These are phyloP conservation scores for Luzula sylvatica DNA, from an alignment of 176 grass and related monocot species.

Conservation along the genomic window DNA sequence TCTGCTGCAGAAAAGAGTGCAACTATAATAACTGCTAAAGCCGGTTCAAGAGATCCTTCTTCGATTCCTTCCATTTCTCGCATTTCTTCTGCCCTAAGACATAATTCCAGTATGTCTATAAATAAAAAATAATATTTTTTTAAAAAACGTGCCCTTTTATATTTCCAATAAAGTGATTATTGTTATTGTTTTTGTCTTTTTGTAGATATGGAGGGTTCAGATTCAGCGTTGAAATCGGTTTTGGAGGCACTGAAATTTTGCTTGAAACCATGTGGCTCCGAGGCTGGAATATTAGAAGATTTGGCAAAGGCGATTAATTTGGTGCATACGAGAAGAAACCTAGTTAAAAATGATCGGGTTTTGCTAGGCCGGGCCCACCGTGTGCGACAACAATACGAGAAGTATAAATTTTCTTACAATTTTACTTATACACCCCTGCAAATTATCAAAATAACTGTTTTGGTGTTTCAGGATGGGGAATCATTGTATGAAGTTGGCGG, in stretches of 20 bases:
- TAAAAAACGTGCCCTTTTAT: not conserved
- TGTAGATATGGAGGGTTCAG: constrained; percentile 56
- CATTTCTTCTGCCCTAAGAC: constrained; percentile 67
- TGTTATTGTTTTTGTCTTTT: constrained; percentile 18
- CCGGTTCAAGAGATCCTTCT: constrained; percentile 96
- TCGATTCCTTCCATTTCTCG: constrained; percentile 87
- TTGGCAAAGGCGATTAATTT: constrained; percentile 85
- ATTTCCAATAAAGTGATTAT: not conserved
- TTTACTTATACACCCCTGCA: not conserved
- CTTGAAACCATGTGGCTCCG: constrained; percentile 81
- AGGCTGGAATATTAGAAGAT: constrained; percentile 91
- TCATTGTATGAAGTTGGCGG: constrained; percentile 86
- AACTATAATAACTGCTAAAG: constrained; percentile 71
- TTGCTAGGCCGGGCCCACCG: constrained; percentile 76
- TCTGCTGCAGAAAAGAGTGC: constrained; percentile 81
- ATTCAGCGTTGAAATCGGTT: constrained; percentile 85
- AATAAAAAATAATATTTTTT: not conserved
- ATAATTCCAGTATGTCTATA: constrained; percentile 47
- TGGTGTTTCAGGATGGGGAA: constrained; percentile 62
- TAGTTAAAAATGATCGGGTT: constrained; percentile 83
- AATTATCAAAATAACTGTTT: not conserved
- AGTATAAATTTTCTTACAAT: constrained; percentile 28
- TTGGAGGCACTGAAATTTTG: constrained; percentile 78
- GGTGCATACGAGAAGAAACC: constrained; percentile 57
- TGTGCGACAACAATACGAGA: constrained; percentile 93